phyloP scores from a whole-genome alignment of 2,329 filamentous ascomycete genomes.

The Monilinia aucupariae region DNA sequence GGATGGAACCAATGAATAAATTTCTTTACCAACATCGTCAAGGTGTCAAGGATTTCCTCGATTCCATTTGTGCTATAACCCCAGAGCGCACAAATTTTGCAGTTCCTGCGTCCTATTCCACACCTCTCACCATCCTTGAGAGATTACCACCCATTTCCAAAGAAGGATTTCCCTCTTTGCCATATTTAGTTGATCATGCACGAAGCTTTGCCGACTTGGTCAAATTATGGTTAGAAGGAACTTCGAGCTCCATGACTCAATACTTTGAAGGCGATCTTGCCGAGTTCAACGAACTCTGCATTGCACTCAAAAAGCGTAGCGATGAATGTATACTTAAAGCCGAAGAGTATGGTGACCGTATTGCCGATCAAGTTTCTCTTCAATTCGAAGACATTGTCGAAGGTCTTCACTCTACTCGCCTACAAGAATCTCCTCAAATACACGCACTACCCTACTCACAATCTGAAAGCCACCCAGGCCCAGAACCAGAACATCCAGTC shows the following conservation, averaged over 20 bases:
- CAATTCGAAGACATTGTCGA: slow-evolving; percentile 33
- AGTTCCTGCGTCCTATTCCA: slow-evolving; percentile 81
- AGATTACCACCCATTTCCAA: slow-evolving; percentile 73
- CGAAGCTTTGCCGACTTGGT: slow-evolving; percentile 80
- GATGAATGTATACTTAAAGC: slow-evolving; percentile 34
- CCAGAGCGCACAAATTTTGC: slow-evolving; percentile 59
- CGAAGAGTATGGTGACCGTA: slow-evolving; percentile 25
- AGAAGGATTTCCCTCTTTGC: slow-evolving; percentile 88
- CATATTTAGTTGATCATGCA: slow-evolving; percentile 86
- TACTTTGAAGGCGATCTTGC: slow-evolving; percentile 32
- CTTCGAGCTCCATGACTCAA: slow-evolving; percentile 20
- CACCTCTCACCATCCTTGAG: slow-evolving; percentile 82
- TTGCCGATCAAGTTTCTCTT: slow-evolving; percentile 26
- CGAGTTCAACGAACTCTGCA: slow-evolving; percentile 33
- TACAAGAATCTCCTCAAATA: slow-evolving; percentile 3
- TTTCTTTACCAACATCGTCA: slow-evolving; percentile 72
- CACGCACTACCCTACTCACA: background rate
- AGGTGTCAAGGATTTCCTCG: slow-evolving; percentile 81
- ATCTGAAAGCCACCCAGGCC: background rate
- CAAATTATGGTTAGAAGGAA: slow-evolving; percentile 67
- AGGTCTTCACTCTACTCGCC: slow-evolving; percentile 22
- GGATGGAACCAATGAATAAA: slow-evolving; percentile 98
- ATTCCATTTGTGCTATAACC: slow-evolving; percentile 77
- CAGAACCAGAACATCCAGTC: slow-evolving; percentile 9
- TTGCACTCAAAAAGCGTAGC: slow-evolving; percentile 32